These are phyloP conservation scores for Pelagophyceae sp. DNA, from an alignment of 352 stramenopile genomes.

Conservation along the genomic window DNA sequence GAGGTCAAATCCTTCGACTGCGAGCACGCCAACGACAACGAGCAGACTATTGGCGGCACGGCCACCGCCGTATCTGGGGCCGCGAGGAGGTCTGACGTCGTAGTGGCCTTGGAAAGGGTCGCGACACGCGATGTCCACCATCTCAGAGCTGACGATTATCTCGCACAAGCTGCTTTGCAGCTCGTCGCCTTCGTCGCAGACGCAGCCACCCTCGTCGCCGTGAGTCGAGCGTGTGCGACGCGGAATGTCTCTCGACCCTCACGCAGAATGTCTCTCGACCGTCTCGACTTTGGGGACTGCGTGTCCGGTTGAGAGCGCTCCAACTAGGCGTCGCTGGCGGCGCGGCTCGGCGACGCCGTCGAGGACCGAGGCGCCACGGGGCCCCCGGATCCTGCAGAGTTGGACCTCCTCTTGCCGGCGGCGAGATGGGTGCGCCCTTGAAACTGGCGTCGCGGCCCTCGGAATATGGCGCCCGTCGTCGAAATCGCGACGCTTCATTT, in stretches of 20 bases:
- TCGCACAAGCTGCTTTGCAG: neutral
- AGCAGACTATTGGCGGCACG: neutral
- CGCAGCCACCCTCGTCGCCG: neutral
- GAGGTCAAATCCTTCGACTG: neutral
- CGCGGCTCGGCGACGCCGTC: neutral
- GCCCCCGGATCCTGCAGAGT: neutral
- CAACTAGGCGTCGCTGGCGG: neutral
- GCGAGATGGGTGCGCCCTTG: too few species aligned
- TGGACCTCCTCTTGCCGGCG: too few species aligned
- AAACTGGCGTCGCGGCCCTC: too few species aligned
- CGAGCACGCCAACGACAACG: too few species aligned
- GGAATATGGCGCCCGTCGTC: too few species aligned
- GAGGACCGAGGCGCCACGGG: neutral
- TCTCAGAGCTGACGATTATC: neutral
- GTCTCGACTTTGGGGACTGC: neutral
- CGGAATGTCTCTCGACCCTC: too few species aligned
- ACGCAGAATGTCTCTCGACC: neutral
- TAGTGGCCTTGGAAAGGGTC: neutral
- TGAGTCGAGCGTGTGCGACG: too few species aligned
- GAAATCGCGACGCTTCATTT: too few species aligned
- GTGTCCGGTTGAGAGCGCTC: neutral
- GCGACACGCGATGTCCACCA: constrained; percentile 8
- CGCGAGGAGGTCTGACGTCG: neutral
- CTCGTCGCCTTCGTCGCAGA: neutral
- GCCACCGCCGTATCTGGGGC: neutral